phyloP scores from a whole-genome alignment of 2,329 filamentous ascomycete genomes.

The Cytospora piceicola region DNA sequence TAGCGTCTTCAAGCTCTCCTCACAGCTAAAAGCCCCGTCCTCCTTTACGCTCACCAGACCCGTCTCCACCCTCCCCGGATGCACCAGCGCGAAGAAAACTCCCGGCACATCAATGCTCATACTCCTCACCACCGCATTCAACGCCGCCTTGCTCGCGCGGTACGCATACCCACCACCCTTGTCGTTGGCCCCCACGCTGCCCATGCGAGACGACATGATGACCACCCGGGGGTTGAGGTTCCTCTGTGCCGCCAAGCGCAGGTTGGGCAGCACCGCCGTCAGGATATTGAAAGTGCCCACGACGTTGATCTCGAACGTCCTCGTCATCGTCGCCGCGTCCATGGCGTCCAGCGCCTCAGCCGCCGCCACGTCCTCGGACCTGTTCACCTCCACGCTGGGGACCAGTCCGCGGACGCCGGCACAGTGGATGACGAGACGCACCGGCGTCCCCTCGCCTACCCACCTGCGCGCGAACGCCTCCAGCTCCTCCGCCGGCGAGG shows the following conservation, averaged over 20 bases:
- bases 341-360: constrained; percentile 26
- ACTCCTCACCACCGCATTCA: constrained; percentile 25
- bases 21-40: constrained; percentile 15
- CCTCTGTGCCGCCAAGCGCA: constrained; percentile 6
- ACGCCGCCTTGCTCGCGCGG: constrained; percentile 28
- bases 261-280: constrained; percentile 20
- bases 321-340: constrained; percentile 22
- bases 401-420: constrained; percentile 28
- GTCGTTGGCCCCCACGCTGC: constrained; percentile 20
- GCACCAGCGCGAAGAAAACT: constrained; percentile 24
- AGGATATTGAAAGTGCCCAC: constrained; percentile 24
- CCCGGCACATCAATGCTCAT: constrained; percentile 26
- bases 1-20: constrained; percentile 16
- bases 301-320: constrained; percentile 27
- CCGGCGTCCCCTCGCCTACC: constrained; percentile 5
- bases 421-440: constrained; percentile 27
- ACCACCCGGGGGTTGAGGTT: constrained; percentile 2
- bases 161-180: constrained; percentile 27
- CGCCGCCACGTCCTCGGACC: constrained; percentile 17
- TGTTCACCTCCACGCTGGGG: constrained; percentile 7
- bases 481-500: constrained; percentile 9
- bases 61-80: constrained; percentile 27
- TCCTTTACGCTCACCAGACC: constrained; percentile 20
- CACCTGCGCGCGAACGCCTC: not conserved
- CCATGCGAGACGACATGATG: constrained; percentile 22